phyloP scores from a whole-genome alignment of 2,329 filamentous ascomycete species.

The Colletotrichum sp. region DNA sequence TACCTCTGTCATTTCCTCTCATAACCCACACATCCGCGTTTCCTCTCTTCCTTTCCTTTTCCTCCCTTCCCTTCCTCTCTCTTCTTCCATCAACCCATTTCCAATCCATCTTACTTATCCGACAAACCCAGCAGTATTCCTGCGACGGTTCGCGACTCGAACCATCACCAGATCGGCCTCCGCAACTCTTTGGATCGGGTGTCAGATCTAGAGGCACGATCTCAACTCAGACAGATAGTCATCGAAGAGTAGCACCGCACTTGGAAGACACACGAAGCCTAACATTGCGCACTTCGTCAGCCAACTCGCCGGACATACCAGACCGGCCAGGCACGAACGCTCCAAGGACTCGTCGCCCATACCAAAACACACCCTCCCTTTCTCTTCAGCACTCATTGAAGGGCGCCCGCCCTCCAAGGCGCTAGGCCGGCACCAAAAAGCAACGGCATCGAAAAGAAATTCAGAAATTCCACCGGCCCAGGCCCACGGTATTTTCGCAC shows the following conservation, averaged over 20 bases:
- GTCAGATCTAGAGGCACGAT: background rate
- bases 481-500: constrained; percentile 9
- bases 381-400: constrained; percentile 8
- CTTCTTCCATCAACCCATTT: background rate
- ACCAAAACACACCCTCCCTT: background rate
- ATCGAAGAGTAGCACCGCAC: background rate
- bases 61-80: background rate
- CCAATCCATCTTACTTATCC: background rate
- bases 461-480: constrained; percentile 16
- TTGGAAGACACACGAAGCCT: background rate
- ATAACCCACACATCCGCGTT: background rate
- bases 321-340: background rate
- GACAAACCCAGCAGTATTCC: background rate
- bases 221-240: background rate
- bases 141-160: background rate
- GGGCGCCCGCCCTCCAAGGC: constrained; percentile 7
- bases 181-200: background rate
- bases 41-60: background rate
- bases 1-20: constrained; percentile 7
- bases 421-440: constrained; percentile 18
- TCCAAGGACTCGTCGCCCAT: background rate
- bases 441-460: constrained; percentile 20
- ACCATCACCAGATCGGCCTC: background rate
- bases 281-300: background rate
- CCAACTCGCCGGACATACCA: background rate